Conservation (phyloP, 164 flowering plant species). For the Magnolia sinica region DNA sequence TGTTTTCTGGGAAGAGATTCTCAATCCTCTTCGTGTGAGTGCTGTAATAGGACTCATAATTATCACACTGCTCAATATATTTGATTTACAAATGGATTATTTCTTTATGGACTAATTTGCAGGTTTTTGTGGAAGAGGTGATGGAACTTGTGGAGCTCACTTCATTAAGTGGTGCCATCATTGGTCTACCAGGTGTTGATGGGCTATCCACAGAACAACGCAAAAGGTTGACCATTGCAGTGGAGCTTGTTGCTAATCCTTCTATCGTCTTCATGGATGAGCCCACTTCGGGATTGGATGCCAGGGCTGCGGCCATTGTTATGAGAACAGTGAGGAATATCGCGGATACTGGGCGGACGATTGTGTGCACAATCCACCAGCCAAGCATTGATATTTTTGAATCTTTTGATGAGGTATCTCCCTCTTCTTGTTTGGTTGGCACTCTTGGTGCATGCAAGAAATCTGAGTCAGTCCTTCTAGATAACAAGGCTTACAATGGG, state of each 20-base stretch:
- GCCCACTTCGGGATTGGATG: conserved; percentile 98
- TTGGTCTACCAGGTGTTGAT: conserved; percentile 94
- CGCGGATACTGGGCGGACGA: conserved; percentile 94
- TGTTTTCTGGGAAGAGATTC: not conserved
- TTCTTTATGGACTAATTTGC: conserved; percentile 17
- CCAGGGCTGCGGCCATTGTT: conserved; percentile 96
- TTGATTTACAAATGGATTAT: conserved; percentile 16
- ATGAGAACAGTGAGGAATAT: conserved; percentile 99
- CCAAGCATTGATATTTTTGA: conserved; percentile 99
- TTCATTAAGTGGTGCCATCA: conserved; percentile 74
- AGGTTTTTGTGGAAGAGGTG: conserved; percentile 97
- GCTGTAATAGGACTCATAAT: not conserved
- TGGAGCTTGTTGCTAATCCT: conserved; percentile 96
- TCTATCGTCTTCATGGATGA: conserved; percentile 99
- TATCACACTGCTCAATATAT: not conserved
- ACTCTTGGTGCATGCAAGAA: not conserved
- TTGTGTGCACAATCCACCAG: conserved; percentile 98
- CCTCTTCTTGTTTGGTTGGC: not conserved
- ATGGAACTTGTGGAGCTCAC: conserved; percentile 98
- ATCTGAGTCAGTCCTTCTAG: not conserved
- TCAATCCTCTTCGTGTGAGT: not conserved
- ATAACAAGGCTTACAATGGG: not conserved
- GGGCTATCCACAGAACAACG: conserved; percentile 97
- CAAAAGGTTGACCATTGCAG: conserved; percentile 96
- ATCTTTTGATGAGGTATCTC: conserved; percentile 94